Conservation (phyloP, 495 filamentous ascomycete genomes). For the Aspergillus biplanus region DNA sequence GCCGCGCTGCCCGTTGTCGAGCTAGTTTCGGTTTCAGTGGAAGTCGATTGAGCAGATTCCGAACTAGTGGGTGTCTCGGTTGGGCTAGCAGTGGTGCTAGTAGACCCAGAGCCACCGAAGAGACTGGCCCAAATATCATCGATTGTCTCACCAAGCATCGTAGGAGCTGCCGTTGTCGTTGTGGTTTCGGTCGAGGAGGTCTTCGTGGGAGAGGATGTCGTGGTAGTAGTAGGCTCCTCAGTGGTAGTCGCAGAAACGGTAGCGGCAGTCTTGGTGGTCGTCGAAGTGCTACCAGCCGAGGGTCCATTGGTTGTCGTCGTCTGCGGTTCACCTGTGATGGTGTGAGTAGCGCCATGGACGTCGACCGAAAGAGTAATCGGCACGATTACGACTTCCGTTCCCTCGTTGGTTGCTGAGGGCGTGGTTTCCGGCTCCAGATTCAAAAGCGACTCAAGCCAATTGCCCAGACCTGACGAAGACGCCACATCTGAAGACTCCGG, state of each 20-base stretch:
- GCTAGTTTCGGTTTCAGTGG: background rate
- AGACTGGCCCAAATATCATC: slow-evolving; percentile 7
- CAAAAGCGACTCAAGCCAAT: slow-evolving; percentile 12
- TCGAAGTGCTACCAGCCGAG: slow-evolving; percentile 4
- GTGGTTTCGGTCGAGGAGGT: background rate
- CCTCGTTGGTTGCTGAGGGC: slow-evolving; percentile 22
- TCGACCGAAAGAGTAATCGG: slow-evolving; percentile 34
- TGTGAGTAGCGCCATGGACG: slow-evolving; percentile 30
- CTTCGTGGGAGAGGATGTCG: slow-evolving; percentile 1
- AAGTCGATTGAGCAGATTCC: slow-evolving; percentile 7
- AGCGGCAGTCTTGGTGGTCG: slow-evolving; percentile 17
- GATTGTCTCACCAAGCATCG: slow-evolving; percentile 6
- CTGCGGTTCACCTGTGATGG: slow-evolving; percentile 24
- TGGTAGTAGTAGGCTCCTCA: background rate
- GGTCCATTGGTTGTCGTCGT: slow-evolving; percentile 5
- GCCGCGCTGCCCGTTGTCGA: background rate
- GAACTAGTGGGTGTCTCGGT: background rate
- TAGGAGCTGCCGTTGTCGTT: background rate
- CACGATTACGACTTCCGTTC: slow-evolving; percentile 28
- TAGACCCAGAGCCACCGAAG: background rate
- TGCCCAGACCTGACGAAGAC: background rate
- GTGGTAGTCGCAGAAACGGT: slow-evolving; percentile 20
- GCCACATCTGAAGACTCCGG: slow-evolving; percentile 1
- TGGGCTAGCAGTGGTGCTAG: background rate
- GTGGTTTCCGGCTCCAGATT: slow-evolving; percentile 10